These are phyloP conservation scores for Rugonectria rugulosa DNA, from an alignment of 2,329 filamentous ascomycete species.

Conservation along the genomic window DNA sequence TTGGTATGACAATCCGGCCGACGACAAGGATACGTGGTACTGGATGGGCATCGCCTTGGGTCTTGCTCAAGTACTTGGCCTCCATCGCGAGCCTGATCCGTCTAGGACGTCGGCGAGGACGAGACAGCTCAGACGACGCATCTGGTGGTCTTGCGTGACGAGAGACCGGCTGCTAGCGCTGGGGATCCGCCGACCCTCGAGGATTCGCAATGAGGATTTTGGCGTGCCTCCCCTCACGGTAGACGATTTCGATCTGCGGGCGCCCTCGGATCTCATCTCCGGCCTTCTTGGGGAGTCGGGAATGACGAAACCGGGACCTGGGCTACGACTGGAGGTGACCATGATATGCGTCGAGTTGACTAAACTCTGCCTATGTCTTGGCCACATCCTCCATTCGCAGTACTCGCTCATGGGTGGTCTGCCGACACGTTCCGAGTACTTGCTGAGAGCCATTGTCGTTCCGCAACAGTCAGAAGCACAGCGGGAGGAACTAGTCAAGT, in stretches of 20 bases:
- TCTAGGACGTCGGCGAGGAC: not conserved
- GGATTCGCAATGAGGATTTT: constrained; percentile 19
- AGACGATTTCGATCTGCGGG: constrained; percentile 8
- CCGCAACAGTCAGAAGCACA: constrained; percentile 1
- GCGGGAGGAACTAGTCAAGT: constrained; percentile 1
- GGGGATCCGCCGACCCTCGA: constrained; percentile 16
- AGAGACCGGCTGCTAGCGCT: constrained; percentile 16
- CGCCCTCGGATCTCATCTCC: not conserved
- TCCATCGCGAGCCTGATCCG: constrained; percentile 14
- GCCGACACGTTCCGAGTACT: not conserved
- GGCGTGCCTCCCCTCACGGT: constrained; percentile 2
- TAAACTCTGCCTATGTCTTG: constrained; percentile 14
- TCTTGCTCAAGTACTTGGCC: constrained; percentile 11
- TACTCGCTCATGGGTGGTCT: constrained; percentile 11
- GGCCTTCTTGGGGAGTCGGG: constrained; percentile 7
- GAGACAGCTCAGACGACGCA: constrained; percentile 8
- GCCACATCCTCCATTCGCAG: constrained; percentile 14
- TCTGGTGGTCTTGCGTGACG: constrained; percentile 24
- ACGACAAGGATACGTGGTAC: constrained; percentile 24
- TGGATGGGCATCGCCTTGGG: constrained; percentile 23
- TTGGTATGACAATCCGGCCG: constrained; percentile 17
- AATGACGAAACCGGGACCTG: not conserved
- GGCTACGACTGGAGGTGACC: constrained; percentile 2
- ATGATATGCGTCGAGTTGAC: constrained; percentile 13
- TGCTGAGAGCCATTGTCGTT: constrained; percentile 3